phyloP scores from a whole-genome alignment of 495 filamentous ascomycete genomes.

The Penicillium cinerascens region DNA sequence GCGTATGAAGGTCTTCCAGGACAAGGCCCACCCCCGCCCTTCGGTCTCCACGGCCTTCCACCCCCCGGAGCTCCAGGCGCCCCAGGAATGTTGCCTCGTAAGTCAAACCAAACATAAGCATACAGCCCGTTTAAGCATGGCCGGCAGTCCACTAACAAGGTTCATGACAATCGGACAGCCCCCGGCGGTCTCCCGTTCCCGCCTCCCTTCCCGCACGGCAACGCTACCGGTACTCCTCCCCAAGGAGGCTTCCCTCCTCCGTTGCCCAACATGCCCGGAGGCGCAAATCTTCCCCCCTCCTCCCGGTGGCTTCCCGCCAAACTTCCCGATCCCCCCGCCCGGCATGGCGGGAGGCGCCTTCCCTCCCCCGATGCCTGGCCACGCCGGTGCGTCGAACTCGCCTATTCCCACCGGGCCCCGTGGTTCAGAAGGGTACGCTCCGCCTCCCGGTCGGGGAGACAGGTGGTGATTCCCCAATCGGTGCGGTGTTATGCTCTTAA shows the following conservation, averaged over 20 bases:
- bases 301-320: slow-evolving; percentile 56
- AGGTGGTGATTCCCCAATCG: slow-evolving; percentile 20
- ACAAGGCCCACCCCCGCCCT: slow-evolving; percentile 53
- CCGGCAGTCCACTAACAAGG: not conserved
- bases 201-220: slow-evolving; percentile 43
- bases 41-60: slow-evolving; percentile 54
- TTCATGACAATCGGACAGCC: not conserved
- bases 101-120: slow-evolving; percentile 15
- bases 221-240: slow-evolving; percentile 34
- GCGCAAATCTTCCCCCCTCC: slow-evolving; percentile 63
- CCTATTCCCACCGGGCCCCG: slow-evolving; percentile 29
- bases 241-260: slow-evolving; percentile 24
- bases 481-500: not conserved
- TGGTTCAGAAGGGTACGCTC: slow-evolving; percentile 30
- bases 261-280: slow-evolving; percentile 39
- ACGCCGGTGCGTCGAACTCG: slow-evolving; percentile 19
- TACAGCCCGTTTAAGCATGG: not conserved
- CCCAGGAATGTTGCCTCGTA: slow-evolving; percentile 47
- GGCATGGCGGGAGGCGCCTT: slow-evolving; percentile 28
- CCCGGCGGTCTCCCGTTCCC: slow-evolving; percentile 63
- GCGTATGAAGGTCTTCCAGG: slow-evolving; percentile 39
- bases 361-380: slow-evolving; percentile 23
- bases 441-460: slow-evolving; percentile 23
- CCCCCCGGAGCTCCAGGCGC: slow-evolving; percentile 42
- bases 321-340: slow-evolving; percentile 44